phyloP scores from a whole-genome alignment of 768 basidiomycete genomes.

The Auriculariales sp. region DNA sequence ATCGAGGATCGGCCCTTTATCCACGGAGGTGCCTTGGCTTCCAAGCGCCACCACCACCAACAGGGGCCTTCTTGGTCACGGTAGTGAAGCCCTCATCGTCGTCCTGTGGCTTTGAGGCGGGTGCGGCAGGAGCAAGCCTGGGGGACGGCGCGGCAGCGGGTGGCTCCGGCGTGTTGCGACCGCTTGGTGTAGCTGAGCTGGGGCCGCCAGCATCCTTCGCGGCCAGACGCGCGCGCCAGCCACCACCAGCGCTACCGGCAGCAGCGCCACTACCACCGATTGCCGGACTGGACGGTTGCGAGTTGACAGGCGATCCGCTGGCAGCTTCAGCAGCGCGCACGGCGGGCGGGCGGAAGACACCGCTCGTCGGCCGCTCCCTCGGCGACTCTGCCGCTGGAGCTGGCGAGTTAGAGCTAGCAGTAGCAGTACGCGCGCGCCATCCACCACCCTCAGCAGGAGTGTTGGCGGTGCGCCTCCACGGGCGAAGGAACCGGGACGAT shows the following conservation, averaged over 20 bases:
- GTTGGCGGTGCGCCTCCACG: conserved; percentile 14
- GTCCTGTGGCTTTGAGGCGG: conserved; percentile 1
- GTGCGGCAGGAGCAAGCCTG: not conserved
- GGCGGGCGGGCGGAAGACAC: conserved; percentile 23
- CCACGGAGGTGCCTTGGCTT: conserved; percentile 2
- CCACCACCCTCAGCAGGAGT: conserved; percentile 13
- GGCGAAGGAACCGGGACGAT: conserved; percentile 7
- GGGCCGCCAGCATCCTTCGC: conserved; percentile 25
- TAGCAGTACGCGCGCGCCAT: conserved; percentile 12
- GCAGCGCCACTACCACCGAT: conserved; percentile 26
- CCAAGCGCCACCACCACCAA: conserved; percentile 1
- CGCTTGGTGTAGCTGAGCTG: conserved; percentile 11
- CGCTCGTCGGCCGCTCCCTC: conserved; percentile 40
- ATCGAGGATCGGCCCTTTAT: not conserved
- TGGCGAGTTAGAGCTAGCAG: conserved; percentile 16
- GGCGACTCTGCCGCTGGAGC: conserved; percentile 16
- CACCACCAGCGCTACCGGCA: conserved; percentile 25
- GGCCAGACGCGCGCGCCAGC: conserved; percentile 47
- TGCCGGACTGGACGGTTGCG: conserved; percentile 32
- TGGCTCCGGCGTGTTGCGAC: conserved; percentile 3
- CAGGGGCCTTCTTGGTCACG: not conserved
- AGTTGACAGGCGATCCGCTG: conserved; percentile 34
- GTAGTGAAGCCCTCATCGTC: conserved; percentile 6
- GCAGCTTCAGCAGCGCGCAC: conserved; percentile 15
- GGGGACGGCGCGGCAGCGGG: not conserved